A percentile compares a stretch with the other conserved stretches of the same genome.
phyloP scores from a whole-genome alignment of 1,284 basidiomycete species.

The Ustilago esculenta region DNA sequence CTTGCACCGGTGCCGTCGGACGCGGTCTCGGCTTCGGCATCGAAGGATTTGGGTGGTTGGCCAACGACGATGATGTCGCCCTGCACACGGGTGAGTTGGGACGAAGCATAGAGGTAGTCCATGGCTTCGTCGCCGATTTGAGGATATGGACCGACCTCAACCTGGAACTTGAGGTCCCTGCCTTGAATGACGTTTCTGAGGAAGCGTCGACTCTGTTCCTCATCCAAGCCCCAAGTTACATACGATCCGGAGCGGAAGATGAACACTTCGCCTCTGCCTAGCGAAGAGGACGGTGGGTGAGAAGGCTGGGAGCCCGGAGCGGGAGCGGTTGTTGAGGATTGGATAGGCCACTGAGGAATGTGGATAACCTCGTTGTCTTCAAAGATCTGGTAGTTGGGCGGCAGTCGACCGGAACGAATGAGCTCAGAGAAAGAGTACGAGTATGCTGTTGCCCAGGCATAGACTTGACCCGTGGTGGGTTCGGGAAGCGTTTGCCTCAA shows the following conservation, averaged over 20 bases:
- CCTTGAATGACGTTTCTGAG: constrained; percentile 53
- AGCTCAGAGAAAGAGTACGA: constrained; percentile 59
- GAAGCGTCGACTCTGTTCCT: constrained; percentile 54
- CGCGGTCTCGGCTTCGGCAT: constrained; percentile 16
- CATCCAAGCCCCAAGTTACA: constrained; percentile 63
- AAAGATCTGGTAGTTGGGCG: constrained; percentile 51
- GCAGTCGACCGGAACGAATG: constrained; percentile 47
- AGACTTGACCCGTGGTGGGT: constrained; percentile 50
- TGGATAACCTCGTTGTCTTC: constrained; percentile 64
- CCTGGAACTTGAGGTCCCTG: constrained; percentile 23
- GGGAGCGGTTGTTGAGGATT: neutral
- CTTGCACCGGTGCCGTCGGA: neutral
- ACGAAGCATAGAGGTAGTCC: constrained; percentile 57
- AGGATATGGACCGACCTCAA: constrained; percentile 49
- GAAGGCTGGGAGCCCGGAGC: neutral
- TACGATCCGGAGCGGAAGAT: constrained; percentile 63
- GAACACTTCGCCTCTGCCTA: constrained; percentile 56
- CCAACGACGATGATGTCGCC: constrained; percentile 65
- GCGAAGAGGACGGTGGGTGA: neutral
- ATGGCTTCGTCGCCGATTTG: constrained; percentile 64
- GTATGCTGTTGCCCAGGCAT: constrained; percentile 61
- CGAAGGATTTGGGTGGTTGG: constrained; percentile 44
- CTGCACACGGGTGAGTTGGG: constrained; percentile 58
- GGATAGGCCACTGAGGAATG: constrained; percentile 57
- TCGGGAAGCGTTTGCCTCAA: constrained; percentile 35